Conservation (phyloP, 164 flowering plant genomes). For the Kalanchoe fedtschenkoi region DNA sequence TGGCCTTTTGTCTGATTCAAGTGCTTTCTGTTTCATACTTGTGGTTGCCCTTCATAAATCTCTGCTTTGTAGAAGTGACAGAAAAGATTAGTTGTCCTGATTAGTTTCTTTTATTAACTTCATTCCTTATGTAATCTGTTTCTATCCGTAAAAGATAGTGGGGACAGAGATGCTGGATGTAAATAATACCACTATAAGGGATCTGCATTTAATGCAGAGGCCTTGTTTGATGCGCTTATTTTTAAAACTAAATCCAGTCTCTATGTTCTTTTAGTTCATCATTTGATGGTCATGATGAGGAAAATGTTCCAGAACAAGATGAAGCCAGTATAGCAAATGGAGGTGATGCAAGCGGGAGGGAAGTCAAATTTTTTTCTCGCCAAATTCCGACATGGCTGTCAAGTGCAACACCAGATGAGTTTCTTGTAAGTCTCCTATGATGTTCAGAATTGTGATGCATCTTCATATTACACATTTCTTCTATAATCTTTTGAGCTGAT, state of each 20-base stretch:
- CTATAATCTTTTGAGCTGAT: neutral
- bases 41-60: neutral
- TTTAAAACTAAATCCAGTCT: neutral
- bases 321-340: slow-evolving; percentile 47
- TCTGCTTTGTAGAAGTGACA: neutral
- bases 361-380: slow-evolving; percentile 38
- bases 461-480: neutral
- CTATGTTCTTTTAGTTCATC: slow-evolving; percentile 46
- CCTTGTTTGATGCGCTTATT: neutral
- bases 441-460: neutral
- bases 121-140: neutral
- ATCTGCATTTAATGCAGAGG: neutral
- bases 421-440: slow-evolving; percentile 44
- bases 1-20: neutral
- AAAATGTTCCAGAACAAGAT: slow-evolving; percentile 34
- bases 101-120: neutral
- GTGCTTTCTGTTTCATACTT: neutral
- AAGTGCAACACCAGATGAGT: slow-evolving; percentile 81
- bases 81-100: neutral
- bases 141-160: neutral
- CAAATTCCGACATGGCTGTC: slow-evolving; percentile 81
- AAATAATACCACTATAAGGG: neutral
- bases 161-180: neutral
- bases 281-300: slow-evolving; percentile 81
- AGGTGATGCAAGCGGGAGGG: slow-evolving; percentile 42